Evolutionary conservation across 768 basidiomycete genomes (phyloP).

Genomic region (Coprinopsis strossmayeri): DNA sequence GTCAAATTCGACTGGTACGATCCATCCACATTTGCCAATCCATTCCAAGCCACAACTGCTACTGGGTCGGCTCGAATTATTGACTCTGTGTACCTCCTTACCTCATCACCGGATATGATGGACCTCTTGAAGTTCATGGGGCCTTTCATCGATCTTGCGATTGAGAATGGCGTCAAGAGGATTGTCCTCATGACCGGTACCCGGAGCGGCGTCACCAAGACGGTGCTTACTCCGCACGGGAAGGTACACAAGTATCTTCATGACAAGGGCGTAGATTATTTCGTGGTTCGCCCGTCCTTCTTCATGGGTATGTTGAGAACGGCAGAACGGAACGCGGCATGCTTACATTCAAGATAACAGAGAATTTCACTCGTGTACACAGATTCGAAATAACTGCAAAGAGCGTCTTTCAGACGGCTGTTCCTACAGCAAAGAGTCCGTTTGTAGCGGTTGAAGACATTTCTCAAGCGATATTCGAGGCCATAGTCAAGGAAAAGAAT

Average conservation of each 20-base stretch:
- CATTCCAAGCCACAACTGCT: slow-evolving; percentile 1
- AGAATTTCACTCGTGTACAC: slow-evolving; percentile 1
- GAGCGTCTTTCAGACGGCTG: slow-evolving; percentile 19
- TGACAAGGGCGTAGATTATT: slow-evolving; percentile 20
- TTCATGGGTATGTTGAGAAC: slow-evolving; percentile 24
- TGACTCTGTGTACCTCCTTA: slow-evolving; percentile 26
- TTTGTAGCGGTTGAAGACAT: slow-evolving; percentile 27
- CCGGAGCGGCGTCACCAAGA: no score
- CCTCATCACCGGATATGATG: slow-evolving; percentile 9
- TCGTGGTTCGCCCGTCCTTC: slow-evolving; percentile 29
- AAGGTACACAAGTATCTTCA: not conserved
- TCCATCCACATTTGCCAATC: slow-evolving; percentile 13
- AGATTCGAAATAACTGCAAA: slow-evolving; percentile 18
- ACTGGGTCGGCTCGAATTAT: no score
- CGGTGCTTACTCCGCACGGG: not conserved
- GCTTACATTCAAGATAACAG: not conserved
- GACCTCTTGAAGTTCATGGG: slow-evolving; percentile 6
- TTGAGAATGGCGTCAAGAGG: slow-evolving; percentile 20
- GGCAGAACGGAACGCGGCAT: not conserved
- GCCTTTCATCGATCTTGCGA: slow-evolving; percentile 24
- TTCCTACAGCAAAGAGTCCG: slow-evolving; percentile 21
- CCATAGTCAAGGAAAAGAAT: slow-evolving; percentile 19
- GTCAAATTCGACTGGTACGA: slow-evolving; percentile 31
- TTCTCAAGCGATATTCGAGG: slow-evolving; percentile 22
- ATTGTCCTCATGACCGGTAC: slow-evolving; percentile 21